Evolutionary conservation across 1,139 yeast genomes (phyloP).

Genomic region (Suhomyces wounanorum): DNA sequence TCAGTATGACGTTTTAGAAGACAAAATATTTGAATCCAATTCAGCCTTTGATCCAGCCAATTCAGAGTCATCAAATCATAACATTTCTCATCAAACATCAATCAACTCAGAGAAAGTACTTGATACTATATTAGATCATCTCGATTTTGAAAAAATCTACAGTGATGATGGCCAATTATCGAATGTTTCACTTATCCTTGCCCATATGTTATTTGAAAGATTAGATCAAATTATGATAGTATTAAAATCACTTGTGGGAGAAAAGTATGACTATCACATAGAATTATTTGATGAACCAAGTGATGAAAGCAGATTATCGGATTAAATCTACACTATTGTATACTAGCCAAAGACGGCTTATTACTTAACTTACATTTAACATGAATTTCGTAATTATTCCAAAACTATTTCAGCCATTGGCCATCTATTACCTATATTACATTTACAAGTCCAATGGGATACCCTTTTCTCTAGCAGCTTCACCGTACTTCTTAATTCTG

Average conservation of each 20-base stretch:
- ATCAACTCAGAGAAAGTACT: background rate
- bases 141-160: slow-evolving; percentile 32
- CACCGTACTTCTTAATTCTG: slow-evolving; percentile 97
- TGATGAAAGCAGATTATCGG: background rate
- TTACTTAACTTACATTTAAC: background rate
- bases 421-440: slow-evolving; percentile 5
- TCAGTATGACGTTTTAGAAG: background rate
- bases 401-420: background rate
- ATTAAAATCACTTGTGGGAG: slow-evolving; percentile 41
- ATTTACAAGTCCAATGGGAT: slow-evolving; percentile 34
- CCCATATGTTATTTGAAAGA: slow-evolving; percentile 36
- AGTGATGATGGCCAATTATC: slow-evolving; percentile 38
- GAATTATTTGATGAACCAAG: slow-evolving; percentile 14
- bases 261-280: slow-evolving; percentile 29
- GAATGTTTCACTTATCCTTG: slow-evolving; percentile 31
- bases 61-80: background rate
- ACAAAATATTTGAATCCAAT: background rate
- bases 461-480: slow-evolving; percentile 83
- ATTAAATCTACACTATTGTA: background rate
- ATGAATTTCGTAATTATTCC: background rate
- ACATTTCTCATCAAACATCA: background rate
- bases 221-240: slow-evolving; percentile 35
- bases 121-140: slow-evolving; percentile 19
- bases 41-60: background rate
- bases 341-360: background rate